A percentile compares a stretch with the other conserved stretches of the same genome.
Conservation (phyloP, 495 filamentous ascomycete genomes). For the Neurospora sp. region DNA sequence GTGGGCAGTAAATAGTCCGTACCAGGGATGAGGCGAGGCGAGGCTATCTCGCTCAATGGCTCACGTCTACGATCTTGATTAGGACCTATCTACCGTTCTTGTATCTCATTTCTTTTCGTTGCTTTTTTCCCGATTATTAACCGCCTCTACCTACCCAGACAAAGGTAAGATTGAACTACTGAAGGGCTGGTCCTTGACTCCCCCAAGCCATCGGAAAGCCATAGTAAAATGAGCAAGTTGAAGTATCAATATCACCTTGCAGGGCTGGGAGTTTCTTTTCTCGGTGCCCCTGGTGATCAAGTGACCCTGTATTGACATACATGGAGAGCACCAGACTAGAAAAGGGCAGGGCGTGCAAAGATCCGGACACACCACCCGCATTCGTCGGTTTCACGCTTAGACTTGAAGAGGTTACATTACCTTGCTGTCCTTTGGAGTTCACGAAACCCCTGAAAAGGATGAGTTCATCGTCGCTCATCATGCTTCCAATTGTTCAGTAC, state of each 20-base stretch:
- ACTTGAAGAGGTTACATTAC: neutral
- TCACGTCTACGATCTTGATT: neutral
- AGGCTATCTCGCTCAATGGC: neutral
- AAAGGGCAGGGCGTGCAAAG: neutral
- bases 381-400: neutral
- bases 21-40: neutral
- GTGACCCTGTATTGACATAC: neutral
- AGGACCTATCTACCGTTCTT: neutral
- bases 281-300: neutral
- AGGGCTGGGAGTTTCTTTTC: neutral
- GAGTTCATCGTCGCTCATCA: neutral
- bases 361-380: neutral
- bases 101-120: neutral
- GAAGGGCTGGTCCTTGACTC: neutral
- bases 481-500: neutral
- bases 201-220: neutral
- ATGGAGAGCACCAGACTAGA: neutral
- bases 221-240: neutral
- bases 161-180: neutral
- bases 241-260: neutral
- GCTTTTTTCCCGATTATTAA: neutral
- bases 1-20: neutral
- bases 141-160: neutral
- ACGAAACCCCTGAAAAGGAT: neutral
- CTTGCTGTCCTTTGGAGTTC: neutral